These are phyloP conservation scores for Solanum chilense DNA, from an alignment of 257 asterid species.

Conservation along the genomic window DNA sequence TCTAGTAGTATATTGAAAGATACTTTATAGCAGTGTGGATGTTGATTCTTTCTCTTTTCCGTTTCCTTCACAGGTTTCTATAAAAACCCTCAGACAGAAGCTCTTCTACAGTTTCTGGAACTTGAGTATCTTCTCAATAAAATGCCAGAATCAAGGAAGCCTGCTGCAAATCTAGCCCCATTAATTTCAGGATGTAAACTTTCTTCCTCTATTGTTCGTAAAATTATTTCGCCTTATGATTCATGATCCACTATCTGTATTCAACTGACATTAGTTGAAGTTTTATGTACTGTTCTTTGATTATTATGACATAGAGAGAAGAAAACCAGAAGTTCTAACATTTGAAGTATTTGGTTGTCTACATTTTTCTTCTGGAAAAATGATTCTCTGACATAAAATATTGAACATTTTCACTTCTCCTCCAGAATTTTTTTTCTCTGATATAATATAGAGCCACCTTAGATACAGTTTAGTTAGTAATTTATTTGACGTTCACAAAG, in stretches of 20 bases:
- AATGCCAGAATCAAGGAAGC: conserved; percentile 10
- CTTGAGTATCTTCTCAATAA: conserved; percentile 57
- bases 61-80: not conserved
- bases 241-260: not conserved
- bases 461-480: not conserved
- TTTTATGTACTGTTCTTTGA: not conserved
- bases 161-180: conserved; percentile 22
- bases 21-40: not conserved
- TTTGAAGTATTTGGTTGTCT: not conserved
- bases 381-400: not conserved
- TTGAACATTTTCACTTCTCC: not conserved
- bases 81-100: conserved; percentile 33
- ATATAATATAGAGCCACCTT: not conserved
- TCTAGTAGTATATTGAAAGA: not conserved
- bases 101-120: conserved; percentile 53
- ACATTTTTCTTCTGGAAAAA: not conserved
- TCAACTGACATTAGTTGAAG: not conserved
- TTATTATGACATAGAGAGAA: not conserved
- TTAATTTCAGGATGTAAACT: conserved; percentile 1
- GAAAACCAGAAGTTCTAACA: not conserved
- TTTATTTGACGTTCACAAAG: not conserved
- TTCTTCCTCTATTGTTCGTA: not conserved
- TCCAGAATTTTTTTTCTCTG: not conserved
- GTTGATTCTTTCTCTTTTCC: not conserved
- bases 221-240: not conserved